A percentile compares a stretch with the other conserved stretches of the same genome.
phyloP scores from a whole-genome alignment of 106 monocot species.

The Allium cepa region DNA sequence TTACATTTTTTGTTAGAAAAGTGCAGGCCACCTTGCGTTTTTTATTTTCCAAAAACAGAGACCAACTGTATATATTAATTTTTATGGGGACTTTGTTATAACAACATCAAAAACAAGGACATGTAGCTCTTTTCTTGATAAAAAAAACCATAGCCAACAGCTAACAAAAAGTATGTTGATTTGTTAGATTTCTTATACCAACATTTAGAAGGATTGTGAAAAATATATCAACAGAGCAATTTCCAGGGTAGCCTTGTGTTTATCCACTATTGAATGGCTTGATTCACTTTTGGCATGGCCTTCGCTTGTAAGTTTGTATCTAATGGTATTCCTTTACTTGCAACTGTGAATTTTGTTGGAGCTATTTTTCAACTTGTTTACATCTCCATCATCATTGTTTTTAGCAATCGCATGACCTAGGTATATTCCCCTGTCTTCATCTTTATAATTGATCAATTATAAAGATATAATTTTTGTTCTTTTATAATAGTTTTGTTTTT shows the following conservation, averaged over 20 bases:
- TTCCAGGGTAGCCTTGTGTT: conserved; percentile 18
- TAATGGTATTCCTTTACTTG: conserved; percentile 57
- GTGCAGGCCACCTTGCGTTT: no score
- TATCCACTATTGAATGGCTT: conserved; percentile 30
- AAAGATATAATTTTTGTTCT: no score
- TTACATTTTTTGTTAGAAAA: no score
- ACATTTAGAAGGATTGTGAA: conserved; percentile 72
- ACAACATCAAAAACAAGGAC: no score
- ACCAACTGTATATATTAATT: no score
- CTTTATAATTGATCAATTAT: no score
- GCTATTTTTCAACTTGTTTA: conserved; percentile 76
- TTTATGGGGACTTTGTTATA: no score
- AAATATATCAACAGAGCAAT: conserved; percentile 80
- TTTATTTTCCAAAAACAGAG: no score
- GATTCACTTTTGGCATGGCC: conserved; percentile 85
- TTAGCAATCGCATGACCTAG: conserved; percentile 36
- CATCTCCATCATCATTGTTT: conserved; percentile 48
- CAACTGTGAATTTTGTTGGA: conserved; percentile 86
- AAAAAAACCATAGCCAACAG: no score
- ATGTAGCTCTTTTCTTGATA: no score
- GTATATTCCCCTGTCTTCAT: conserved; percentile 13
- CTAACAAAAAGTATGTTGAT: neutral
- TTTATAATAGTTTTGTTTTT: no score
- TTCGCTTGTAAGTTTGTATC: conserved; percentile 47
- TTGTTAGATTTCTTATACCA: conserved; percentile 30